Conservation (phyloP, 148 eudicot species). For the Fagopyrum tataricum region DNA sequence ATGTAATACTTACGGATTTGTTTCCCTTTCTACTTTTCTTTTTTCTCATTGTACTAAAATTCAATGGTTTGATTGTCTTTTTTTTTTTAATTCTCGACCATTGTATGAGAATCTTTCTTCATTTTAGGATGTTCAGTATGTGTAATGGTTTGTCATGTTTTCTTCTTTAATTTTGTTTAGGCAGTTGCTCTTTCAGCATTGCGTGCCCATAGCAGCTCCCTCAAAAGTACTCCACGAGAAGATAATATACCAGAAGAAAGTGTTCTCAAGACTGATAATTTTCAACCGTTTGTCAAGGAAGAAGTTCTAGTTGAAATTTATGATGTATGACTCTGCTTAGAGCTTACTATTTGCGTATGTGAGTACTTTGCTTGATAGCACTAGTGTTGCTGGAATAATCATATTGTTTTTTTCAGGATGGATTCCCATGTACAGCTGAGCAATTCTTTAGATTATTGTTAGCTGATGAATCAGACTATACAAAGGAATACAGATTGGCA, state of each 20-base stretch:
- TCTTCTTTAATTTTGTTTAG: slow-evolving; percentile 25
- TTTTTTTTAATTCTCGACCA: too few relatives aligned
- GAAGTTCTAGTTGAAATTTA: slow-evolving; percentile 60
- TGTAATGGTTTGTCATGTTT: neutral
- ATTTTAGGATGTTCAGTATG: neutral
- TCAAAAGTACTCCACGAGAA: slow-evolving; percentile 35
- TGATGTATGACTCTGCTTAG: slow-evolving; percentile 30
- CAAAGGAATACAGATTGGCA: slow-evolving; percentile 58
- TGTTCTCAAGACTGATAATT: slow-evolving; percentile 39
- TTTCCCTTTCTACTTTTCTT: too few relatives aligned
- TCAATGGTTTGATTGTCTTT: too few relatives aligned
- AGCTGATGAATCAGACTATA: slow-evolving; percentile 60
- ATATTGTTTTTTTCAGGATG: slow-evolving; percentile 39
- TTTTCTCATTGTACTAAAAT: too few relatives aligned
- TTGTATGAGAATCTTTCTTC: too few relatives aligned
- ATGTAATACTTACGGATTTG: too few relatives aligned
- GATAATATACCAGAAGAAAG: slow-evolving; percentile 49
- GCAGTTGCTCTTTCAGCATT: slow-evolving; percentile 75
- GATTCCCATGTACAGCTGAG: slow-evolving; percentile 69
- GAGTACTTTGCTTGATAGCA: neutral
- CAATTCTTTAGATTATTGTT: slow-evolving; percentile 65
- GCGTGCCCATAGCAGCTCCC: slow-evolving; percentile 81
- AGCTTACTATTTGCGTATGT: neutral
- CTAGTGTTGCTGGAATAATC: neutral
- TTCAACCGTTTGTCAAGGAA: slow-evolving; percentile 75